Evolutionary conservation across 1,284 basidiomycete genomes (phyloP).

Genomic region (Moesziomyces sp.): DNA sequence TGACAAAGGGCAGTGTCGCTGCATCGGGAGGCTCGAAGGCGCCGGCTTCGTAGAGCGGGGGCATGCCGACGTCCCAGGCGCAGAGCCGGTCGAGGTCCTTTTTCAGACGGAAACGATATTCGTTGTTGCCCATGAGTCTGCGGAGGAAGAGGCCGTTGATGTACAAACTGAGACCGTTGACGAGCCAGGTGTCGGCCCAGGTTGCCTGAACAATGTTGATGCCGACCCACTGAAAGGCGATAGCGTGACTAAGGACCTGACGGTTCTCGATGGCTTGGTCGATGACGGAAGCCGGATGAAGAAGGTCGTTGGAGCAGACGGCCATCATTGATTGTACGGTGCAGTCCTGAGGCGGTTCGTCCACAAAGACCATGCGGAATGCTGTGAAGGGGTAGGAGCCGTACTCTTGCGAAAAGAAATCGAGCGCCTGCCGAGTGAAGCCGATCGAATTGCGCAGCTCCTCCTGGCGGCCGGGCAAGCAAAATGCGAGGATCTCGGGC

Average conservation of each 20-base stretch:
- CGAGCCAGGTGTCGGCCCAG: slow-evolving; percentile 96
- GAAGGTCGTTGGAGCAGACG: slow-evolving; percentile 81
- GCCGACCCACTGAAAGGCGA: slow-evolving; percentile 96
- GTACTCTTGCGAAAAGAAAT: slow-evolving; percentile 88
- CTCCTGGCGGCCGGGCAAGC: slow-evolving; percentile 84
- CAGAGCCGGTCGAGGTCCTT: slow-evolving; percentile 96
- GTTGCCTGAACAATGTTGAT: slow-evolving; percentile 94
- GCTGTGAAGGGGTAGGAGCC: slow-evolving; percentile 94
- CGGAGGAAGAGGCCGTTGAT: slow-evolving; percentile 89
- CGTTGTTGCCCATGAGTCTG: slow-evolving; percentile 92
- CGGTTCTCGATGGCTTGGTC: slow-evolving; percentile 93
- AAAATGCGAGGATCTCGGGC: slow-evolving; percentile 91
- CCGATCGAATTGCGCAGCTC: slow-evolving; percentile 76
- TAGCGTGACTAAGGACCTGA: slow-evolving; percentile 79
- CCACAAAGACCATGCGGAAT: slow-evolving; percentile 95
- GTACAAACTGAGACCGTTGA: slow-evolving; percentile 90
- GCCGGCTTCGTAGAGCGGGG: slow-evolving; percentile 92
- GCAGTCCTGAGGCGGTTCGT: slow-evolving; percentile 76
- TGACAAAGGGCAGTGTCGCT: slow-evolving; percentile 76
- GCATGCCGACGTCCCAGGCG: slow-evolving; percentile 86
- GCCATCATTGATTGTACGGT: slow-evolving; percentile 87
- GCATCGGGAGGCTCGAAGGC: slow-evolving; percentile 74
- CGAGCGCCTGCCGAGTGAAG: slow-evolving; percentile 87
- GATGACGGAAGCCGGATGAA: slow-evolving; percentile 88
- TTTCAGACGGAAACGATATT: slow-evolving; percentile 93